Conservation (phyloP, 192 early-diverging fungal genomes). For the Gigaspora rosea region DNA sequence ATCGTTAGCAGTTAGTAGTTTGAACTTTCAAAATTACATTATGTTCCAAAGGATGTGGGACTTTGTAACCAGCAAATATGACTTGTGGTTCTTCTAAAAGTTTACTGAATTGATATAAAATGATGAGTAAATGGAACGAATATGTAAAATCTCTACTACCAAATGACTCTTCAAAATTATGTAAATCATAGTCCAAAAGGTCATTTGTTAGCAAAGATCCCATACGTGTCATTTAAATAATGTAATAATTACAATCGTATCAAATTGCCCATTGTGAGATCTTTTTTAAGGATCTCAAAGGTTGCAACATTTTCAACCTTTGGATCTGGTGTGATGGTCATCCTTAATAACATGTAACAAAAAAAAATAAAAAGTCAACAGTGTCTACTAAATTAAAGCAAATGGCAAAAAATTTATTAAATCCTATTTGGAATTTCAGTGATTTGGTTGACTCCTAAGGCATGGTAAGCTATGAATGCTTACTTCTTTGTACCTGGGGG, state of each 20-base stretch:
- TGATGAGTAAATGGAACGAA: background rate
- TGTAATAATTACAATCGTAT: conserved; percentile 70
- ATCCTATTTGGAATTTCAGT: background rate
- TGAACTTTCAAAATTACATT: conserved; percentile 89
- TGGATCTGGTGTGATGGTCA: conserved; percentile 81
- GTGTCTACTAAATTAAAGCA: background rate
- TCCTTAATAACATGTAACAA: conserved; percentile 42
- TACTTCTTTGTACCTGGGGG: conserved; percentile 78
- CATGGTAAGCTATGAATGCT: background rate
- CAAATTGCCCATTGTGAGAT: conserved; percentile 96
- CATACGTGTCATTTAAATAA: background rate
- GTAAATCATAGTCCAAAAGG: no score
- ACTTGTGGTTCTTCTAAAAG: conserved; percentile 91
- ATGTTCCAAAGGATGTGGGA: conserved; percentile 96
- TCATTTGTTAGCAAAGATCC: no score
- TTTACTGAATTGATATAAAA: conserved; percentile 52
- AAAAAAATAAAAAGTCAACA: background rate
- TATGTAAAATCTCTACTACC: background rate
- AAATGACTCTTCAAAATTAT: no score
- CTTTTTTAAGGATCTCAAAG: conserved; percentile 90
- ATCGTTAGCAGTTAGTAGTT: conserved; percentile 80
- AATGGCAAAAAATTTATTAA: no score
- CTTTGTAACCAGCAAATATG: conserved; percentile 93
- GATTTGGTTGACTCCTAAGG: background rate
- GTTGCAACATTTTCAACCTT: conserved; percentile 94